phyloP scores from a whole-genome alignment of 2,329 filamentous ascomycete species.

The Endoconidiophora polonica region DNA sequence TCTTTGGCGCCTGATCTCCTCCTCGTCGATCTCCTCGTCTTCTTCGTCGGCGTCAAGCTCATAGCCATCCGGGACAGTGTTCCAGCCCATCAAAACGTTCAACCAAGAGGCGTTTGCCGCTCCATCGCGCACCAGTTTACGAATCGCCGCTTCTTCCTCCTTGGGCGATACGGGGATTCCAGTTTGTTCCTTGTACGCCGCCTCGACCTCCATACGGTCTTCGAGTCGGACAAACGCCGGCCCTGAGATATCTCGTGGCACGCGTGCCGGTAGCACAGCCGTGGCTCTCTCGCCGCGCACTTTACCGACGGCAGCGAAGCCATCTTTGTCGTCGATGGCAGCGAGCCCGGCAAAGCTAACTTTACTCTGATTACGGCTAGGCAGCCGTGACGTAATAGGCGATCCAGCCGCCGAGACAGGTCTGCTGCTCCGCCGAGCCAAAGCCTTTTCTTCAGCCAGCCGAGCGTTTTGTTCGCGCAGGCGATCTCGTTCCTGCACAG shows the following conservation, averaged over 20 bases:
- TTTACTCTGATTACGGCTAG: conserved; percentile 34
- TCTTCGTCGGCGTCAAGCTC: conserved; percentile 20
- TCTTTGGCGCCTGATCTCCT: conserved; percentile 19
- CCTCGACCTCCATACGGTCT: conserved; percentile 34
- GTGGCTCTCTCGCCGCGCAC: conserved; percentile 1
- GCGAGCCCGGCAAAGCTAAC: conserved; percentile 22
- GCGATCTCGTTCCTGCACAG: conserved; percentile 33
- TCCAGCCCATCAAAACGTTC: conserved; percentile 40
- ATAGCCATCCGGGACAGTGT: conserved; percentile 15
- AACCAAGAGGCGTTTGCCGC: conserved; percentile 41
- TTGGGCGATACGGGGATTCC: conserved; percentile 27
- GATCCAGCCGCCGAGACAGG: conserved; percentile 4
- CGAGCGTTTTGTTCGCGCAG: conserved; percentile 1
- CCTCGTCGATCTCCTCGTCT: conserved; percentile 26
- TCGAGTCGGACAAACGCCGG: conserved; percentile 49
- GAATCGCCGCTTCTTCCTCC: conserved; percentile 42
- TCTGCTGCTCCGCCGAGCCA: conserved; percentile 4
- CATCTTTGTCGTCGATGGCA: not conserved
- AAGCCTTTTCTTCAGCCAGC: not conserved
- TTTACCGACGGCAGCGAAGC: not conserved
- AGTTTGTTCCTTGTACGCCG: conserved; percentile 1
- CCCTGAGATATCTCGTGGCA: conserved; percentile 20
- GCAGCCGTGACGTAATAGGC: conserved; percentile 11
- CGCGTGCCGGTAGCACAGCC: not conserved
- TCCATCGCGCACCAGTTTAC: conserved; percentile 37